These are phyloP conservation scores for Stachybotrys echinatus DNA, from an alignment of 2,329 filamentous ascomycete genomes.

Conservation along the genomic window DNA sequence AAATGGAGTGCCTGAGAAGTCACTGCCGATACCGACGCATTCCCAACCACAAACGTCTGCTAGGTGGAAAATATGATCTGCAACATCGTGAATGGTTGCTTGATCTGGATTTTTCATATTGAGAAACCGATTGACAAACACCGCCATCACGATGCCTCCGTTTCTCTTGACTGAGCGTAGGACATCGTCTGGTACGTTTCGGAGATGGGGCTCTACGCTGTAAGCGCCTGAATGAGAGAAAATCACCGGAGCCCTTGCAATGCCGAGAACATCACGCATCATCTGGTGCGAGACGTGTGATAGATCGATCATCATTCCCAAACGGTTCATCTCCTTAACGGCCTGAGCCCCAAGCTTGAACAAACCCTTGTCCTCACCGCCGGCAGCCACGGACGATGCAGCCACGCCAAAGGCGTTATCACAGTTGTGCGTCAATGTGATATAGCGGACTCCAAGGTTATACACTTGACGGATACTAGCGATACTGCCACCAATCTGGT, in stretches of 20 bases:
- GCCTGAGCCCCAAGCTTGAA: conserved; percentile 11
- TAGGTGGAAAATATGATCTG: conserved; percentile 17
- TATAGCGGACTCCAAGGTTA: conserved; percentile 25
- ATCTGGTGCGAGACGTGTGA: conserved; percentile 9
- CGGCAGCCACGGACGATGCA: conserved; percentile 9
- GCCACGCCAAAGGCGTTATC: conserved; percentile 12
- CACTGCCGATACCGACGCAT: conserved; percentile 15
- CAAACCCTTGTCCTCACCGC: conserved; percentile 7
- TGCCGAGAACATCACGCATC: conserved; percentile 10
- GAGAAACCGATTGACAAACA: conserved; percentile 20
- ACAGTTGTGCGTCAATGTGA: conserved; percentile 16
- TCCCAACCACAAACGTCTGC: conserved; percentile 18
- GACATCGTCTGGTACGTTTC: conserved; percentile 30
- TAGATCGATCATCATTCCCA: conserved; percentile 19
- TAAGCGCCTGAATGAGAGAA: conserved; percentile 11
- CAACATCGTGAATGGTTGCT: conserved; percentile 17
- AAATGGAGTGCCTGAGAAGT: conserved; percentile 8
- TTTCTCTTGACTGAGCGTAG: conserved; percentile 20
- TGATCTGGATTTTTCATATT: conserved; percentile 15
- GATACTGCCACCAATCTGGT: conserved; percentile 8
- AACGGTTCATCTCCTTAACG: conserved; percentile 21
- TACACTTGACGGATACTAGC: conserved; percentile 11
- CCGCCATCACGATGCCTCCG: conserved; percentile 26
- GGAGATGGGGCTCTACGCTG: conserved; percentile 11
- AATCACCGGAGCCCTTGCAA: conserved; percentile 11